Percentiles rank a stretch among this genome's conserved stretches.
Evolutionary conservation across 371 early-diverging fungal genomes (phyloP).

Genomic region (Mucor lusitanicus): DNA sequence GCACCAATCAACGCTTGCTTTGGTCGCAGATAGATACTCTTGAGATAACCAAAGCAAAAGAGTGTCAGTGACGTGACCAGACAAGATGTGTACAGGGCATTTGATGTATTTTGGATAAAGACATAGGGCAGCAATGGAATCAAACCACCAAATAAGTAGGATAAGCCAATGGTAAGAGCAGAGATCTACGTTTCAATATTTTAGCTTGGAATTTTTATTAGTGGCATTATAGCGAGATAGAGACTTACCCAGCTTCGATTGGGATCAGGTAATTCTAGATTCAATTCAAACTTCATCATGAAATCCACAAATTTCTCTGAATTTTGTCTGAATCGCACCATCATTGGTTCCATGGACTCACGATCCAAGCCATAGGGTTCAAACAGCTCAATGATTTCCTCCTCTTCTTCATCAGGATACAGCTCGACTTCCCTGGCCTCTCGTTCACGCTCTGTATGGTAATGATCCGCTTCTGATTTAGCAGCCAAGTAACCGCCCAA

Average conservation of each 20-base stretch:
- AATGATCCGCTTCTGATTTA: constrained; percentile 65
- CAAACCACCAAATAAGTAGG: constrained; percentile 71
- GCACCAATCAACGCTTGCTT: constrained; percentile 50
- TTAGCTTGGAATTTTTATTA: neutral
- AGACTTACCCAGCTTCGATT: constrained; percentile 61
- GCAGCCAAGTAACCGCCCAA: constrained; percentile 56
- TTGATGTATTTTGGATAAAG: constrained; percentile 38
- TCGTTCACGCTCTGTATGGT: constrained; percentile 58
- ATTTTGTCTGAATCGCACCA: constrained; percentile 53
- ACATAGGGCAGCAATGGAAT: constrained; percentile 73
- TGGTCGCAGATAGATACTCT: constrained; percentile 60
- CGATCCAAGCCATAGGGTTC: constrained; percentile 65
- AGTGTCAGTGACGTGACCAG: constrained; percentile 61
- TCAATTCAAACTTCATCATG: constrained; percentile 77
- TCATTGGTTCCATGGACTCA: constrained; percentile 58
- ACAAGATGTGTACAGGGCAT: constrained; percentile 57
- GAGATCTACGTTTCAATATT: constrained; percentile 41
- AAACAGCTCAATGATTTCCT: constrained; percentile 64
- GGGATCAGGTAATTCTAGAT: constrained; percentile 66
- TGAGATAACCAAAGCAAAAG: constrained; percentile 68
- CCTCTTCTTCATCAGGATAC: constrained; percentile 64
- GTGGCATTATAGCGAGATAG: neutral
- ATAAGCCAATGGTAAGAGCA: constrained; percentile 68
- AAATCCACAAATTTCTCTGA: constrained; percentile 69
- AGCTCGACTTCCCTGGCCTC: constrained; percentile 63